These are phyloP conservation scores for Leccinum boreale DNA, from an alignment of 768 basidiomycete genomes.

Conservation along the genomic window DNA sequence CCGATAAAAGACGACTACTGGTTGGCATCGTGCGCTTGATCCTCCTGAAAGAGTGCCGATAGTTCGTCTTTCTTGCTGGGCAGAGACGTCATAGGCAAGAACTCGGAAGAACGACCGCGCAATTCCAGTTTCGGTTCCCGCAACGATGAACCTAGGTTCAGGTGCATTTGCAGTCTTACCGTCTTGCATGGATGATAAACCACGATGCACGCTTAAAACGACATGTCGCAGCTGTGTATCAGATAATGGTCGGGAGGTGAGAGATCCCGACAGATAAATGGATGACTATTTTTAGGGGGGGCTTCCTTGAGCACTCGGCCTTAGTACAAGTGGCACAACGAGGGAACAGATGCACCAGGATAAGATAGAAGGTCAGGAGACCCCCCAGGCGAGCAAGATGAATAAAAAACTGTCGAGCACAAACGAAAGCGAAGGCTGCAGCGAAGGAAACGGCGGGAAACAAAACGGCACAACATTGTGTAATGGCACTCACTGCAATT, in stretches of 20 bases:
- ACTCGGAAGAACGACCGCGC: background rate
- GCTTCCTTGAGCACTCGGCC: background rate
- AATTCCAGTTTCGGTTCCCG: background rate
- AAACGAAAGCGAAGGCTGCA: too few relatives aligned
- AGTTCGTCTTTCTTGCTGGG: conserved; percentile 4
- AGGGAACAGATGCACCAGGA: background rate
- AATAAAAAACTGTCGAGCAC: too few relatives aligned
- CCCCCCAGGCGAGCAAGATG: too few relatives aligned
- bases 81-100: background rate
- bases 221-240: conserved; percentile 1
- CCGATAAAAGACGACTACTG: background rate
- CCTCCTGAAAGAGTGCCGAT: conserved; percentile 5
- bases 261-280: conserved; percentile 10
- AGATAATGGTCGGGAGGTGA: conserved; percentile 1
- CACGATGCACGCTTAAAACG: conserved; percentile 5
- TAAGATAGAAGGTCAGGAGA: background rate
- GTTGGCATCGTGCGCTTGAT: background rate
- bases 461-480: background rate
- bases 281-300: conserved; percentile 4
- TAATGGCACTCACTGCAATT: background rate
- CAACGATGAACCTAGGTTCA: conserved; percentile 8
- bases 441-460: background rate
- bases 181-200: background rate
- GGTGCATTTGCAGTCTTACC: background rate
- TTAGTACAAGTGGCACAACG: background rate